phyloP scores from a whole-genome alignment of 192 early-diverging fungal genomes.

The Polychytrium aggregatum region DNA sequence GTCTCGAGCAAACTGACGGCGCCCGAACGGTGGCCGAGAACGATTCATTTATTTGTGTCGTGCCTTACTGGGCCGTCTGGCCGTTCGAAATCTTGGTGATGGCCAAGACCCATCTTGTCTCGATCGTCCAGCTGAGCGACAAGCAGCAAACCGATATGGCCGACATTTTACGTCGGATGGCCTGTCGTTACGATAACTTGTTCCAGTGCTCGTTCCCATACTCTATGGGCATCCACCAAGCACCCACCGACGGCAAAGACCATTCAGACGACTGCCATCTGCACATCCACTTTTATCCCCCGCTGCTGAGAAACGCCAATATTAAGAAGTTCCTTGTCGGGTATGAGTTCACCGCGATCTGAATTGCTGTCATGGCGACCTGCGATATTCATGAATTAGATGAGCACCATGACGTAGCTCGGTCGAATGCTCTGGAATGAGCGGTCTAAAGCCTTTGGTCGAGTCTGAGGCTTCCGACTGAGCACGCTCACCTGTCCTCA shows the following conservation, averaged over 20 bases:
- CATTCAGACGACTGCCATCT: conserved; percentile 54
- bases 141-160: conserved; percentile 57
- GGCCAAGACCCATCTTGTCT: conserved; percentile 47
- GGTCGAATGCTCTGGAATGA: too few species aligned
- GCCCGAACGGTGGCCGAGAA: conserved; percentile 72
- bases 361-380: too few species aligned
- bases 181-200: conserved; percentile 85
- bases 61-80: conserved; percentile 97
- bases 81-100: conserved; percentile 89
- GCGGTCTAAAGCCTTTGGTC: too few species aligned
- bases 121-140: conserved; percentile 21
- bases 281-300: conserved; percentile 94
- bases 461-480: too few species aligned
- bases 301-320: conserved; percentile 76
- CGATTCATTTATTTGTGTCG: conserved; percentile 64
- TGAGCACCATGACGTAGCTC: too few species aligned
- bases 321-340: conserved; percentile 95
- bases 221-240: conserved; percentile 90
- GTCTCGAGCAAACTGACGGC: conserved; percentile 38
- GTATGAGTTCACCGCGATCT: too few species aligned
- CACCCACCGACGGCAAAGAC: conserved; percentile 51
- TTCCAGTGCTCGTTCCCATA: conserved; percentile 90
- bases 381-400: too few species aligned
- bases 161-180: conserved; percentile 59
- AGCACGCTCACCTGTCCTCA: too few species aligned